Conservation (phyloP, 2,329 filamentous ascomycete species). For the Setomelanomma holmii region DNA sequence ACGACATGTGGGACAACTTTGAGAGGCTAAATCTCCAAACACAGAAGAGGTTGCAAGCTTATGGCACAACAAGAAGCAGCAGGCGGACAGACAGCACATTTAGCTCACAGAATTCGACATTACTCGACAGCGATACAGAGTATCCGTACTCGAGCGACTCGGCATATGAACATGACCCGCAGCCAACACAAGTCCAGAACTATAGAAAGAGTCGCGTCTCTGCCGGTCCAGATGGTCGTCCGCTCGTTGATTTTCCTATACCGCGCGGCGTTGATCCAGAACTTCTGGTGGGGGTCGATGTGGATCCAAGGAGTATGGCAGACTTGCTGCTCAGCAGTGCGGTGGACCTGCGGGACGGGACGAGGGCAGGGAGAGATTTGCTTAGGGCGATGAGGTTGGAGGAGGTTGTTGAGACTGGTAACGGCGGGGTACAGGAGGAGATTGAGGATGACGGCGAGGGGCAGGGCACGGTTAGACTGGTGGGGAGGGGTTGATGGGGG, state of each 20-base stretch:
- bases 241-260: conserved; percentile 44
- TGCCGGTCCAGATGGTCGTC: conserved; percentile 40
- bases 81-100: conserved; percentile 24
- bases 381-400: conserved; percentile 41
- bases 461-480: conserved; percentile 3
- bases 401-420: conserved; percentile 27
- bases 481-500: not conserved
- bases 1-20: conserved; percentile 45
- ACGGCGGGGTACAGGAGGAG: too few species aligned
- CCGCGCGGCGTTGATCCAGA: conserved; percentile 40
- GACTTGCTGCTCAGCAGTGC: conserved; percentile 40
- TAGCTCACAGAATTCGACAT: conserved; percentile 9
- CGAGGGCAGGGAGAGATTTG: conserved; percentile 38
- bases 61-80: conserved; percentile 3
- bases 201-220: conserved; percentile 30
- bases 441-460: conserved; percentile 6
- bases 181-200: not conserved
- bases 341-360: conserved; percentile 40
- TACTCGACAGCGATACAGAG: conserved; percentile 8
- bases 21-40: conserved; percentile 26
- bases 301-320: conserved; percentile 26
- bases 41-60: conserved; percentile 19
- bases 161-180: too few species aligned
- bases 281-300: conserved; percentile 26
- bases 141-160: not conserved